Percentiles rank a stretch among this genome's conserved stretches.
These are phyloP conservation scores for Logfia minima DNA, from an alignment of 129 eudicot genomes.

Conservation along the genomic window DNA sequence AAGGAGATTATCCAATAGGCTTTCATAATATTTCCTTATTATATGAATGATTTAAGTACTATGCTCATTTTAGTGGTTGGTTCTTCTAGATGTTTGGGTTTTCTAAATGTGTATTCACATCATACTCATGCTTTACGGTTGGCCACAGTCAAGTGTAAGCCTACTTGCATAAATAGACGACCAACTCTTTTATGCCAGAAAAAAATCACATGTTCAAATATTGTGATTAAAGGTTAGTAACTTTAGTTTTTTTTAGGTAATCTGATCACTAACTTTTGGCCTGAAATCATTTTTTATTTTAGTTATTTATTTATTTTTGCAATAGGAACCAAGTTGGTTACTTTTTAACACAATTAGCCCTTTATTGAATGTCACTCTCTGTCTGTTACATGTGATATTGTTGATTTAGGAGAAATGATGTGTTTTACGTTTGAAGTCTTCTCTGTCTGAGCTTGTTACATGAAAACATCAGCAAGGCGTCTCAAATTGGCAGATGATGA, in stretches of 20 bases:
- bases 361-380: not conserved
- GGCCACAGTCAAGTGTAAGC: not conserved
- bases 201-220: not conserved
- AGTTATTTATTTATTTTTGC: not conserved
- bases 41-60: no score
- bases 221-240: not conserved
- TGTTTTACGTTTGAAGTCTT: not conserved
- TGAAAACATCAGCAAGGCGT: constrained; percentile 9
- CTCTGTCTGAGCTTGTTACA: not conserved
- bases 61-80: not conserved
- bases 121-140: not conserved
- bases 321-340: not conserved
- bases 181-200: not conserved
- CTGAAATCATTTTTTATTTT: not conserved
- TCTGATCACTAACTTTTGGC: not conserved
- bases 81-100: not conserved
- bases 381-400: not conserved
- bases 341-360: not conserved
- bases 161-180: no score
- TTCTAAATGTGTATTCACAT: not conserved
- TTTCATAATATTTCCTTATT: not conserved
- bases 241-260: not conserved
- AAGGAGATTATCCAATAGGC: not conserved
- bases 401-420: not conserved
- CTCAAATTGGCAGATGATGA: constrained; percentile 24